Evolutionary conservation across 2,329 filamentous ascomycete genomes (phyloP).

Genomic region (Penicillium decumbens): DNA sequence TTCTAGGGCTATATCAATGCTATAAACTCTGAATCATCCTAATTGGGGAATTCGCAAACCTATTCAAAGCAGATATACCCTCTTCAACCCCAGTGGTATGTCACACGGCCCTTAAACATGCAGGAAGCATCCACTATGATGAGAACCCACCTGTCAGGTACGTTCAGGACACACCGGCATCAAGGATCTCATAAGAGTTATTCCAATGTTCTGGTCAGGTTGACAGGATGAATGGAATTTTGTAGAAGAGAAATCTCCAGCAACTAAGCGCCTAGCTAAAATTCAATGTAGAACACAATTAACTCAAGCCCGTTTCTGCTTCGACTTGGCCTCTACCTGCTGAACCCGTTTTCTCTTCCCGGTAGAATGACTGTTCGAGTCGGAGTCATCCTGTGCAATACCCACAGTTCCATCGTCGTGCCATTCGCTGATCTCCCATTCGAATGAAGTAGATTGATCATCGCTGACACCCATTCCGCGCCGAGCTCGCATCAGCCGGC

Average conservation of each 20-base stretch:
- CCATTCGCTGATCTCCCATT: conserved; percentile 83
- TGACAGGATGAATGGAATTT: neutral
- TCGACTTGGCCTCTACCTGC: conserved; percentile 7
- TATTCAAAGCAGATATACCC: too few species aligned
- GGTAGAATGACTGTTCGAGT: conserved; percentile 14
- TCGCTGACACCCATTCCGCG: conserved; percentile 55
- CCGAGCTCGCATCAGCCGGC: conserved; percentile 58
- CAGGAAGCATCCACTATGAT: too few species aligned
- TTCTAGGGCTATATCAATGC: too few species aligned
- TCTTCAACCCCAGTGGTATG: too few species aligned
- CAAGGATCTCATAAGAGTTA: neutral
- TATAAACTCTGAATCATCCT: too few species aligned
- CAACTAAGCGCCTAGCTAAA: neutral
- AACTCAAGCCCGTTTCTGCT: conserved; percentile 16
- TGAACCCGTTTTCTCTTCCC: conserved; percentile 35
- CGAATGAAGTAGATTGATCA: conserved; percentile 63
- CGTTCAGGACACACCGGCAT: too few species aligned
- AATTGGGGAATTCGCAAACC: too few species aligned
- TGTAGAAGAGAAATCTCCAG: neutral
- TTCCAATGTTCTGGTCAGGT: neutral
- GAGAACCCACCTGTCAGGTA: too few species aligned
- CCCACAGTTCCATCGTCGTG: conserved; percentile 42
- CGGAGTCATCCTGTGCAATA: conserved; percentile 19
- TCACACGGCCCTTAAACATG: too few species aligned
- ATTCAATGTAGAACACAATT: neutral